phyloP scores from a whole-genome alignment of 2,329 filamentous ascomycete genomes.

The Onygenales sp. region DNA sequence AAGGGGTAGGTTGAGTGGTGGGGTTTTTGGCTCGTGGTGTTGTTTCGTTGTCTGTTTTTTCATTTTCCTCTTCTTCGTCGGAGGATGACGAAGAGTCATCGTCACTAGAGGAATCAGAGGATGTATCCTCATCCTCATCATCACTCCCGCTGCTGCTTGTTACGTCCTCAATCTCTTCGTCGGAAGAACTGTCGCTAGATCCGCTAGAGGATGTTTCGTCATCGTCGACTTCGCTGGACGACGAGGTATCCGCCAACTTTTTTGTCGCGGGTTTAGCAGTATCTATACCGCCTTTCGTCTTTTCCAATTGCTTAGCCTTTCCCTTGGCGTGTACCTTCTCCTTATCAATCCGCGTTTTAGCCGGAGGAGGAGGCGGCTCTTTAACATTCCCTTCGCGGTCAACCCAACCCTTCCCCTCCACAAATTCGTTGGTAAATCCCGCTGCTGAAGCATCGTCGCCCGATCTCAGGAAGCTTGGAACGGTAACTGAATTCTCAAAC shows the following conservation, averaged over 20 bases:
- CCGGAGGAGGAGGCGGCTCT: slow-evolving; percentile 15
- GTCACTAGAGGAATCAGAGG: neutral
- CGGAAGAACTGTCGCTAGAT: slow-evolving; percentile 17
- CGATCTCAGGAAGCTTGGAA: slow-evolving; percentile 69
- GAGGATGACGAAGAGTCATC: slow-evolving; percentile 10
- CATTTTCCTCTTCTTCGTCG: slow-evolving; percentile 16
- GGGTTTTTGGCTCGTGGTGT: slow-evolving; percentile 5
- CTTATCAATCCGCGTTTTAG: slow-evolving; percentile 19
- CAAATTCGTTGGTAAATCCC: slow-evolving; percentile 53
- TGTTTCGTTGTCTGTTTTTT: slow-evolving; percentile 5
- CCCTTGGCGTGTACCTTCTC: slow-evolving; percentile 22
- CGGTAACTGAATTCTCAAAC: slow-evolving; percentile 74
- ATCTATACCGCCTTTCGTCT: slow-evolving; percentile 9
- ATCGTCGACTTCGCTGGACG: slow-evolving; percentile 22
- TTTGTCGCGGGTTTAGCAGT: slow-evolving; percentile 1
- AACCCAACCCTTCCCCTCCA: slow-evolving; percentile 83
- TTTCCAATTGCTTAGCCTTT: slow-evolving; percentile 1
- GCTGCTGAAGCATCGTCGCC: slow-evolving; percentile 34
- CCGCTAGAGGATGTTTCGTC: slow-evolving; percentile 15
- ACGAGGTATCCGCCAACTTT: slow-evolving; percentile 14
- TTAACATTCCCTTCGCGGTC: slow-evolving; percentile 68
- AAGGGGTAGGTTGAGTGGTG: neutral
- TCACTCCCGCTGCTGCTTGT: slow-evolving; percentile 20
- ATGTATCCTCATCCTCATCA: slow-evolving; percentile 12
- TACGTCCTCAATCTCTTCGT: slow-evolving; percentile 6